Evolutionary conservation across 2,329 filamentous ascomycete species (phyloP), one percentile per base, ranked within the genome.

Genomic region (Sclerotinia spermophila): DNA sequence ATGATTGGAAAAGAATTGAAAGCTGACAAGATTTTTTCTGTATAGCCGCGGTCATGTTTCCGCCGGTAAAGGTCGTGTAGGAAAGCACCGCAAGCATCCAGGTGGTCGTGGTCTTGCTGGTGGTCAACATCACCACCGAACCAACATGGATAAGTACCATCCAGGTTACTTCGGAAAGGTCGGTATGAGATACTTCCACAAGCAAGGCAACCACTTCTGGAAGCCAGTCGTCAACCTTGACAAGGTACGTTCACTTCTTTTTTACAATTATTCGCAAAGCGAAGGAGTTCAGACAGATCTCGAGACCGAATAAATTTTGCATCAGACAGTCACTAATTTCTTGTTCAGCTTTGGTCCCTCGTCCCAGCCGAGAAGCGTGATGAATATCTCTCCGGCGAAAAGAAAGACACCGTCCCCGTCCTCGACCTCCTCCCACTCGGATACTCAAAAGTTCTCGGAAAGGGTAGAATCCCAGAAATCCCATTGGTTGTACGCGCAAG

Each of bases 111-210:
- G 89, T 90, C 87, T 91, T 86, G 96, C 96, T 83, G 95, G 96
- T 96, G 95, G 94, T 89, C 93, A 97, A 87, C 96, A 99, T 88
- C 96, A 99, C 87, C 93, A 96, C 90, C 86, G 93, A 79, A 97
- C 93, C 82, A 97, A 96, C 87, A 86, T 94, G 81, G 91, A 93
- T 84, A 90, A 95, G 86, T 94, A 95, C 90, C 93, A 97, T 83
- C 94, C 95, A 75, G 96, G 96, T 93, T 98, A 98, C 92, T 98
- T 97, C 86, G 93, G 93, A 86, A 97, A 97, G 87, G 92, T 95
- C 79, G 92, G 92, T 86, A 95, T 95, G 92, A 88, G 92, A 82
- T 91, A 95, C 87, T 97, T 97, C 92, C 95, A 98, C 89, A 94
- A 96, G 86, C 90, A 93, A 82, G 88, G 90, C 81, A 95, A 95